Evolutionary conservation across 495 filamentous ascomycete genomes (phyloP).

Genomic region (Daldinia grandis): DNA sequence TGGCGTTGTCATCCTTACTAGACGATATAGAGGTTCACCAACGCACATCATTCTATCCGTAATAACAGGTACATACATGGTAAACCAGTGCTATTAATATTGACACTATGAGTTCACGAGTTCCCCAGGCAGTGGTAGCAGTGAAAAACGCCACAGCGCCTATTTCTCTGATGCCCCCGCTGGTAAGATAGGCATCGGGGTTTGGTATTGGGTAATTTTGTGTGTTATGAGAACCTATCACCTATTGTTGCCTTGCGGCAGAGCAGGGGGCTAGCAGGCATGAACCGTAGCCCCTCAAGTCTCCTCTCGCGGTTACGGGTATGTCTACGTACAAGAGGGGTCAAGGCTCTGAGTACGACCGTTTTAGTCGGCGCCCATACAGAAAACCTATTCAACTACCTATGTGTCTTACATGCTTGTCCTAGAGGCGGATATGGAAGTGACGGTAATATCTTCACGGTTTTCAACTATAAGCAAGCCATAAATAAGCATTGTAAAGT

Average conservation of each 20-base stretch:
- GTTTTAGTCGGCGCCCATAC: too few relatives aligned
- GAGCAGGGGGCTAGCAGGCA: neutral
- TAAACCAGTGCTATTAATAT: neutral
- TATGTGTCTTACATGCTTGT: neutral
- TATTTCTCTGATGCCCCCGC: neutral
- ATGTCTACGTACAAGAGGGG: neutral
- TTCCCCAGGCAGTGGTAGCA: neutral
- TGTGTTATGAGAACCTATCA: conserved; percentile 32
- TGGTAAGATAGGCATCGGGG: conserved; percentile 12
- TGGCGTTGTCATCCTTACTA: conserved; percentile 3
- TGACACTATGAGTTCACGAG: neutral
- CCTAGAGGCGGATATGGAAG: neutral
- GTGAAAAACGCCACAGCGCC: conserved; percentile 6
- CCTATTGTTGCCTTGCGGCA: conserved; percentile 21
- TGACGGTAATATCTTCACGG: neutral
- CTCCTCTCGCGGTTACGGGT: neutral
- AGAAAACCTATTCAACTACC: neutral
- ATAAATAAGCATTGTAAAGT: neutral
- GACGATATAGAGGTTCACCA: neutral
- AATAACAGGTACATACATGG: neutral
- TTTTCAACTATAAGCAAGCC: neutral
- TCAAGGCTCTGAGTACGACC: neutral
- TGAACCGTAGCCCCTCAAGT: neutral
- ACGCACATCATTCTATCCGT: neutral
- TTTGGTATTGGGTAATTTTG: conserved; percentile 20